Evolutionary conservation across 306 rosid genomes (phyloP).

Genomic region (Fragaria nilgerrensis): DNA sequence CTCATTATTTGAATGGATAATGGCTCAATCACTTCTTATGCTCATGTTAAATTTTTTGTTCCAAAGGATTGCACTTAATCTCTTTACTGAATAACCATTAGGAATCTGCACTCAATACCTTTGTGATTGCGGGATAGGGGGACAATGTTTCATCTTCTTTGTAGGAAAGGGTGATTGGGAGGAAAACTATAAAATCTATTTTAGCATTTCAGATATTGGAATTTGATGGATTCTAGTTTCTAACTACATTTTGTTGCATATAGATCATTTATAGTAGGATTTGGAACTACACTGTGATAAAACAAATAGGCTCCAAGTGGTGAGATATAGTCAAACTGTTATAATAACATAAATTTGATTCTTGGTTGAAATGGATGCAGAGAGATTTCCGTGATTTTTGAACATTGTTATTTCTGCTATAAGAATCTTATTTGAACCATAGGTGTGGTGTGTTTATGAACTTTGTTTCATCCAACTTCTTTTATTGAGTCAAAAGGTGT

Average conservation of each 20-base stretch:
- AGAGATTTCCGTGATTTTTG: not conserved
- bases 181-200: not conserved
- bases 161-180: not conserved
- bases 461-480: not conserved
- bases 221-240: not conserved
- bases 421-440: not conserved
- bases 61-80: not conserved
- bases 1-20: not conserved
- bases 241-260: not conserved
- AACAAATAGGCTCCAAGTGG: not conserved
- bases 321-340: not conserved
- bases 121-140: not conserved
- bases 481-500: not conserved
- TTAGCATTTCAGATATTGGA: not conserved
- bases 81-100: not conserved
- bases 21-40: not conserved
- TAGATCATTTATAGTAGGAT: not conserved
- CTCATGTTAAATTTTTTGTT: not conserved
- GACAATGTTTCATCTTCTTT: not conserved
- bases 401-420: not conserved
- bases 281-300: not conserved
- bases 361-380: not conserved
- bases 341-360: not conserved
- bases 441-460: too few relatives aligned
- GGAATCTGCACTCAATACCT: not conserved